A percentile compares a stretch with the other conserved stretches of the same genome.
Conservation (phyloP, 331 rosid genomes). For the Acacia pycnantha region DNA sequence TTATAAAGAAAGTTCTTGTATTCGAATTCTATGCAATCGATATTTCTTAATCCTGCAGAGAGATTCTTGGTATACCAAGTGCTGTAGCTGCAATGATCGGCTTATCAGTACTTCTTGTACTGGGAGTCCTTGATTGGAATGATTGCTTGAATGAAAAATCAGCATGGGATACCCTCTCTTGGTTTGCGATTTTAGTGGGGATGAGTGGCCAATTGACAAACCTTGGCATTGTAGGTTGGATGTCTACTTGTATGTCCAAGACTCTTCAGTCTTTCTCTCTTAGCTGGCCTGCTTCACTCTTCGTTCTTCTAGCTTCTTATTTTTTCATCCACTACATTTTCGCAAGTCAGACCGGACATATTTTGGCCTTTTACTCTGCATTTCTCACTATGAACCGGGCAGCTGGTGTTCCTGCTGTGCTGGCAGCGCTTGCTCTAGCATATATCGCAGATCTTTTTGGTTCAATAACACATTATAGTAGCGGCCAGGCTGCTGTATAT, state of each 20-base stretch:
- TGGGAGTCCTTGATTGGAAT: constrained; percentile 89
- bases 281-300: constrained; percentile 83
- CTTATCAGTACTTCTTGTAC: constrained; percentile 70
- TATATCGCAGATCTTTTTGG: constrained; percentile 88
- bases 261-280: constrained; percentile 59
- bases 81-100: constrained; percentile 92
- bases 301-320: constrained; percentile 81
- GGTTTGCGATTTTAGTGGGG: constrained; percentile 92
- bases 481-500: constrained; percentile 98
- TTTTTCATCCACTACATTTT: constrained; percentile 92
- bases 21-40: constrained; percentile 22
- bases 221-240: constrained; percentile 81
- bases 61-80: constrained; percentile 65
- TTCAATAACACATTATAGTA: constrained; percentile 87
- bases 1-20: constrained; percentile 8
- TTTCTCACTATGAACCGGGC: constrained; percentile 90
- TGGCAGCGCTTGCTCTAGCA: constrained; percentile 80
- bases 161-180: constrained; percentile 95
- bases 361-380: constrained; percentile 83
- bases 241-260: constrained; percentile 67
- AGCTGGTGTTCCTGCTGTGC: constrained; percentile 78
- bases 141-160: constrained; percentile 89
- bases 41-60: constrained; percentile 52
- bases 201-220: constrained; percentile 92
- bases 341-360: constrained; percentile 97